Base-by-base conservation (phyloP, 2,329 filamentous ascomycete species). In the Colletotrichum truncatum region DNA sequence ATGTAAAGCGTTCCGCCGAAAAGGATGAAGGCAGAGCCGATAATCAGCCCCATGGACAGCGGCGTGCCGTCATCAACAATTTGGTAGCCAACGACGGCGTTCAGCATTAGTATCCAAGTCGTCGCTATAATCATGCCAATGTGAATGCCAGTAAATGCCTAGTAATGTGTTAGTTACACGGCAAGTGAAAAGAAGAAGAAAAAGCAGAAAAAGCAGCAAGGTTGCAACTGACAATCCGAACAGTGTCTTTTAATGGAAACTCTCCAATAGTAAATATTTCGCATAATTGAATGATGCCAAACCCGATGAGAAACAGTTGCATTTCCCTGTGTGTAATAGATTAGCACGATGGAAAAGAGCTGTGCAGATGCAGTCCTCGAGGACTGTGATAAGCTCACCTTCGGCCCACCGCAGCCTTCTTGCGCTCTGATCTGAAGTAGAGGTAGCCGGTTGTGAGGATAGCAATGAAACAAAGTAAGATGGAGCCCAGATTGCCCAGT, bases 221-320 rank as follows among this genome's bases (percentile, higher is more conserved):
- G n/a, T n/a, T n/a, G n/a, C n/a, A n/a, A n/a, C 90, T 69, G 85
- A 92, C 93, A 72, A 92, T 85, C 76, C 94, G 89, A 64, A 93
- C 91, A 52, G 81, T 87, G 55, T 84, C 81, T 70, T 87, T 82
- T 18, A 98, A 81, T 3, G 95, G 94, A 73, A 99, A 95, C 28
- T 91, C 92, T 70, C 96, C 96, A 34, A 98, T 89, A 0, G 94
- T 94, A 81, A 99, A 98, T 73, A 99, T 97, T 78, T 98, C 96
- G 80, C 94, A 98, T 73, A 99, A 92, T 72, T 92, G 89, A 67
- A 98, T 89, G 64, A 98, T 80, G 62, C 97, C 91, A 77, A 93
- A 99, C 53, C 92, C 91, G 41, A 93, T 68, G 53, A 99, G 87
- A 81, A 99, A 98, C 32, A 98, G 74, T 84, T 99, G 96, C 88